phyloP scores from a whole-genome alignment of 2,329 filamentous ascomycete genomes.

The Arthrobotrys musiformis region DNA sequence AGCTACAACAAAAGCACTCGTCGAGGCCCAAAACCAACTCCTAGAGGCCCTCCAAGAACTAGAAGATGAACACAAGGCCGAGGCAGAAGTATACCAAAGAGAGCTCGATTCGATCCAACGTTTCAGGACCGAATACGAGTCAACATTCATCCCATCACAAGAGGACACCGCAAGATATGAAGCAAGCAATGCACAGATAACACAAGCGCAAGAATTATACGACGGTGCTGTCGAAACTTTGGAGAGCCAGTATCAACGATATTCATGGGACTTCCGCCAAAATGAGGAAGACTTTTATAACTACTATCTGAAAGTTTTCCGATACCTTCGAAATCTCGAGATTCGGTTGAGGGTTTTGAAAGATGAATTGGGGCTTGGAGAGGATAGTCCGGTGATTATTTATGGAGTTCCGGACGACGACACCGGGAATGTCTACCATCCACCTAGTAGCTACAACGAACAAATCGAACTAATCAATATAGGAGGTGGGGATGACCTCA shows the following conservation, averaged over 20 bases:
- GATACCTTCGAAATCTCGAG: conserved; percentile 14
- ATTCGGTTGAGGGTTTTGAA: not conserved
- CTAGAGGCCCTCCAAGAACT: not conserved
- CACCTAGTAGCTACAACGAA: not conserved
- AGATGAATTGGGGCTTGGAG: conserved; percentile 1
- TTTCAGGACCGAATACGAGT: not conserved
- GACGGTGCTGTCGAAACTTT: not conserved
- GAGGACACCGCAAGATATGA: not conserved
- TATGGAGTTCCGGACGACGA: conserved; percentile 6
- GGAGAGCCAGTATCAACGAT: not conserved
- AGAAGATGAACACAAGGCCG: not conserved
- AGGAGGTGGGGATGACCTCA: not conserved
- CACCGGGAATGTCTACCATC: not conserved
- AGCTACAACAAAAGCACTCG: not conserved
- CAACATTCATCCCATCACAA: not conserved
- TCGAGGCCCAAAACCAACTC: not conserved
- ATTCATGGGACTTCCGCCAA: not conserved
- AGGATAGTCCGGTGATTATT: not conserved
- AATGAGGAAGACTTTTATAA: conserved; percentile 21
- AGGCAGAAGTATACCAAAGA: not conserved
- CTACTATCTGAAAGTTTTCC: not conserved
- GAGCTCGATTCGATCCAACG: not conserved
- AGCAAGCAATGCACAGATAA: not conserved
- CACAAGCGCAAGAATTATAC: not conserved
- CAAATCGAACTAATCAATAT: not conserved